These are phyloP conservation scores for Wallacemonas sp. DNA, from an alignment of 208 protist species.

Conservation along the genomic window DNA sequence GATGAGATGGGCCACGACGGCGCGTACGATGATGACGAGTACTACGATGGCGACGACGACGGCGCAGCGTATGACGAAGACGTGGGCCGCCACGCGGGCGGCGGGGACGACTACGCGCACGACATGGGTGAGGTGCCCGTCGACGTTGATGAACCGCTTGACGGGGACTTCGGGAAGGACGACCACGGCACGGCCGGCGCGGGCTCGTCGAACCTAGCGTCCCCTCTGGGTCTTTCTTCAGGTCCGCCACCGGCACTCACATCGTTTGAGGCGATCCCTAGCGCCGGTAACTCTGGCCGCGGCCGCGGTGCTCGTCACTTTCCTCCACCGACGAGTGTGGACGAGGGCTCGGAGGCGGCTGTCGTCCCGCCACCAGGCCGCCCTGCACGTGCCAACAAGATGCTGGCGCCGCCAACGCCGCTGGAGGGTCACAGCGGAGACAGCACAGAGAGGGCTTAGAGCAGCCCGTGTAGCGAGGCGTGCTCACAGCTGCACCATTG, in stretches of 20 bases:
- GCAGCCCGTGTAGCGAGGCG: not conserved
- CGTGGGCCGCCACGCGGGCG: not conserved
- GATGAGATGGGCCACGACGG: constrained; percentile 34
- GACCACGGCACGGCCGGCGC: not conserved
- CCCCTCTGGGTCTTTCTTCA: not conserved
- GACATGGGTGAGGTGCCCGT: too few species aligned
- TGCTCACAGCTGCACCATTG: not conserved
- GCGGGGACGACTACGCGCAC: not conserved
- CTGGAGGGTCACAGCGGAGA: constrained; percentile 22
- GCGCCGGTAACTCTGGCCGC: not conserved
- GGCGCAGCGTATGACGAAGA: constrained; percentile 4
- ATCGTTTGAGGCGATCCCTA: not conserved
- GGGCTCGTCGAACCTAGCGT: not conserved
- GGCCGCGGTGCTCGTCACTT: not conserved
- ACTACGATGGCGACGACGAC: constrained; percentile 6
- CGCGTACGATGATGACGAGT: constrained; percentile 13
- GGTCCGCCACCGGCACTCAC: not conserved
- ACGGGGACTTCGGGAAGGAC: not conserved
- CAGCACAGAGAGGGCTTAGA: constrained; percentile 18
- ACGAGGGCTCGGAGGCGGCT: not conserved
- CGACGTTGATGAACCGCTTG: not conserved
- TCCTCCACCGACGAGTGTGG: not conserved
- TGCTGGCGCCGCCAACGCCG: constrained; percentile 39
- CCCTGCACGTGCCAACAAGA: constrained; percentile 10
- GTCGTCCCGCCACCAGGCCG: not conserved